Evolutionary conservation across 2,329 filamentous ascomycete genomes (phyloP).

Genomic region (Cryphonectria carpinicola): DNA sequence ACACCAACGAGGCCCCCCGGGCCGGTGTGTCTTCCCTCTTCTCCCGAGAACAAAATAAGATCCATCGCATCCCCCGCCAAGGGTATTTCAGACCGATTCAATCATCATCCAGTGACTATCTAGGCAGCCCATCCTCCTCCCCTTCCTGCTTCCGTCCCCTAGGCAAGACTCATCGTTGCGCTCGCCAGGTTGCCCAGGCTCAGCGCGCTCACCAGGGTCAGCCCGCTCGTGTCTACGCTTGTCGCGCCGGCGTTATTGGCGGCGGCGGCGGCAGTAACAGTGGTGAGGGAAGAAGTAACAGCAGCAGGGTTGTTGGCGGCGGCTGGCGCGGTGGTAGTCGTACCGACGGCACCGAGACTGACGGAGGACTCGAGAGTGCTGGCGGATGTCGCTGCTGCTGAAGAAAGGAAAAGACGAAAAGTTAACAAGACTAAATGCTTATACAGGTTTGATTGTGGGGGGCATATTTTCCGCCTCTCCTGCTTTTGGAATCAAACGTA

Average conservation of each 20-base stretch:
- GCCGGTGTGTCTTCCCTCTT: not conserved
- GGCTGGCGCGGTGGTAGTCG: slow-evolving; percentile 31
- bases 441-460: not conserved
- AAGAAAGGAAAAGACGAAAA: slow-evolving; percentile 7
- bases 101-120: not conserved
- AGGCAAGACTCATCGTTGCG: slow-evolving; percentile 31
- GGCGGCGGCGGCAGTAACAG: slow-evolving; percentile 24
- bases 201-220: slow-evolving; percentile 48
- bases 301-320: slow-evolving; percentile 33
- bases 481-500: not conserved
- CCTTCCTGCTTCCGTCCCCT: not conserved
- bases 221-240: slow-evolving; percentile 44
- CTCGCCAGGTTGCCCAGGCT: slow-evolving; percentile 48
- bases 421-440: not conserved
- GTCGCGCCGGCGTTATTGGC: slow-evolving; percentile 32
- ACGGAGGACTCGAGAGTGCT: slow-evolving; percentile 35
- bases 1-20: not conserved
- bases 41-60: slow-evolving; percentile 8
- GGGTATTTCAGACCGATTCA: not conserved
- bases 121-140: not conserved
- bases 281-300: slow-evolving; percentile 16
- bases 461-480: not conserved
- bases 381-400: slow-evolving; percentile 17
- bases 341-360: slow-evolving; percentile 33
- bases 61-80: not conserved